Evolutionary conservation across 2,329 filamentous ascomycete species (phyloP).

Genomic region (Cordyceps cateniannulata): DNA sequence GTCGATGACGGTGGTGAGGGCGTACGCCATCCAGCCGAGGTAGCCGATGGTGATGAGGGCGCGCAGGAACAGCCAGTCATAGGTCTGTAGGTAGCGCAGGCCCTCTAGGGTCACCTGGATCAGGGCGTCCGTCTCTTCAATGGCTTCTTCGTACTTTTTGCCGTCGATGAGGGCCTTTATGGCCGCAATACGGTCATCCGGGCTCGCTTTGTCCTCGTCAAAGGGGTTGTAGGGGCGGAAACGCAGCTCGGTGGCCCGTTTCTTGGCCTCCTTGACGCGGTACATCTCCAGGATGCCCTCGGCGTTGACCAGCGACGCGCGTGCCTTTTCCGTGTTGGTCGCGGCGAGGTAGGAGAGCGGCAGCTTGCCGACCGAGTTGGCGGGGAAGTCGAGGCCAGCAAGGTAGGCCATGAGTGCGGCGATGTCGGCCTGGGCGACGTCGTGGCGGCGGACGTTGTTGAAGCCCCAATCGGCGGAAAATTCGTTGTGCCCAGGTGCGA

Average conservation of each 20-base stretch:
- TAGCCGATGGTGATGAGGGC: conserved; percentile 86
- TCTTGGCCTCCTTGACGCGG: conserved; percentile 81
- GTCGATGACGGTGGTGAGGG: conserved; percentile 81
- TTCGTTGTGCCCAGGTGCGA: conserved; percentile 80
- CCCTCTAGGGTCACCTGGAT: conserved; percentile 74
- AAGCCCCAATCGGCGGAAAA: conserved; percentile 87
- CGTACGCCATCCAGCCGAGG: conserved; percentile 91
- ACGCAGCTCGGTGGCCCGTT: conserved; percentile 66
- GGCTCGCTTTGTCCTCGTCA: conserved; percentile 53
- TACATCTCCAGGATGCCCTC: conserved; percentile 93
- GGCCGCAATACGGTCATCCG: conserved; percentile 58
- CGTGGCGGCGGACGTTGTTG: conserved; percentile 73
- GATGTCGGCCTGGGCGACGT: conserved; percentile 90
- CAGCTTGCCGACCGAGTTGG: conserved; percentile 91
- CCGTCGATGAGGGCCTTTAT: conserved; percentile 63
- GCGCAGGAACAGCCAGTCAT: conserved; percentile 94
- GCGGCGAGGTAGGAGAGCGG: conserved; percentile 77
- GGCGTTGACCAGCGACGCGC: conserved; percentile 78
- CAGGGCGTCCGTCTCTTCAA: conserved; percentile 68
- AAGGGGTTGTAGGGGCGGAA: conserved; percentile 73
- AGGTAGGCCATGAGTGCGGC: conserved; percentile 95
- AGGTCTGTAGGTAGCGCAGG: conserved; percentile 90
- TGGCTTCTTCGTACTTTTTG: conserved; percentile 67
- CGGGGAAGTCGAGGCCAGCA: conserved; percentile 80
- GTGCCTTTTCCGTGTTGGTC: conserved; percentile 67